Evolutionary conservation across 1,139 yeast genomes (phyloP).

Genomic region (Yamadazyma friedrichii): DNA sequence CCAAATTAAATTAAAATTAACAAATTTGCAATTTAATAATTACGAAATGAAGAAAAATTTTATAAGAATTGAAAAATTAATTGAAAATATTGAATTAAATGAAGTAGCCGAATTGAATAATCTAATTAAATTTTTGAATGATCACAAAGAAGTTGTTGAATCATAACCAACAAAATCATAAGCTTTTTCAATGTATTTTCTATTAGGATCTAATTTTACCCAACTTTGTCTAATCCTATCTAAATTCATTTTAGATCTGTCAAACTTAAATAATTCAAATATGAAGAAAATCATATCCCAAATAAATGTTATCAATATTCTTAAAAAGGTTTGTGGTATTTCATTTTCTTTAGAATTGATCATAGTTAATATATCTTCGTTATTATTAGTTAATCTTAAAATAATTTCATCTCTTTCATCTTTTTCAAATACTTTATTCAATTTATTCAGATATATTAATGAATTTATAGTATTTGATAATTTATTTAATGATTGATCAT

Average conservation of each 20-base stretch:
- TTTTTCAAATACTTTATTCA: conserved; percentile 31
- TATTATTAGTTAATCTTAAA: conserved; percentile 24
- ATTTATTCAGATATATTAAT: conserved; percentile 35
- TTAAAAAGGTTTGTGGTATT: conserved; percentile 12
- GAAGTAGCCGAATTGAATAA: conserved; percentile 16
- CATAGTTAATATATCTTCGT: conserved; percentile 11
- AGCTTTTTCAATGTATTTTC: conserved; percentile 37
- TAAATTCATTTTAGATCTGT: conserved; percentile 42
- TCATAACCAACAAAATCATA: conserved; percentile 35
- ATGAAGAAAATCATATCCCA: conserved; percentile 32
- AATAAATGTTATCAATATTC: conserved; percentile 25
- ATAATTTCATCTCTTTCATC: conserved; percentile 31
- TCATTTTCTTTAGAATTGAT: conserved; percentile 9
- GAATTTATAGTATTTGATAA: conserved; percentile 32
- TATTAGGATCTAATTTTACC: conserved; percentile 46
- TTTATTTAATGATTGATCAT: conserved; percentile 28
- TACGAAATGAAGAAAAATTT: conserved; percentile 14
- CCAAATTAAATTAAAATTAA: conserved; percentile 15
- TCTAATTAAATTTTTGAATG: conserved; percentile 23
- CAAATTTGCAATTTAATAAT: conserved; percentile 17
- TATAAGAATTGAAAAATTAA: conserved; percentile 10
- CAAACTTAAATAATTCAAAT: conserved; percentile 35
- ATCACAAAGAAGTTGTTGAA: conserved; percentile 2
- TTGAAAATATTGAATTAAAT: conserved; percentile 8
- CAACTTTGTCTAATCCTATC: conserved; percentile 45